These are phyloP conservation scores for Microbotryum lychnidis-dioicae DNA, from an alignment of 1,284 basidiomycete genomes.

Conservation along the genomic window DNA sequence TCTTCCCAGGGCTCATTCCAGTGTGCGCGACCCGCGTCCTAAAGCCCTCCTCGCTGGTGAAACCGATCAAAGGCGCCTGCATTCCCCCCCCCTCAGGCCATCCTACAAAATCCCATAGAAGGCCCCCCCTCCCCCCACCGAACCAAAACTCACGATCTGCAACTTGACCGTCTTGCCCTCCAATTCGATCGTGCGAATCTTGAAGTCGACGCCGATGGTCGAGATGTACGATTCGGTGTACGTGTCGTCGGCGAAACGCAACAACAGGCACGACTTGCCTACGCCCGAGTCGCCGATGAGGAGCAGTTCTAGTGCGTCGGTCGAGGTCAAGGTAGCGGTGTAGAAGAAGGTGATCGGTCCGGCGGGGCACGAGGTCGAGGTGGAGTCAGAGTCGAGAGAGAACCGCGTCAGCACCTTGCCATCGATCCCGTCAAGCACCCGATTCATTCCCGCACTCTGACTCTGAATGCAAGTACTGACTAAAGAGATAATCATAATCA, in stretches of 20 bases:
- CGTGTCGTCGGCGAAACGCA: conserved; percentile 46
- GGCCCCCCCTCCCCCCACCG: no score
- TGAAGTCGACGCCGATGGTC: conserved; percentile 72
- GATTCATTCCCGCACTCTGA: no score
- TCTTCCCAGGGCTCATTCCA: no score
- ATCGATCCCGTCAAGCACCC: no score
- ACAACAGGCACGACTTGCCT: conserved; percentile 59
- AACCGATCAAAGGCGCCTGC: no score
- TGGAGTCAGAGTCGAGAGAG: no score
- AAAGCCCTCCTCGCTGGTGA: no score
- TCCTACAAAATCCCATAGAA: no score
- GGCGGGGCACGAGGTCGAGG: neutral
- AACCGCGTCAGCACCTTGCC: neutral
- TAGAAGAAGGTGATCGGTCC: neutral
- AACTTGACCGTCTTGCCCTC: conserved; percentile 99
- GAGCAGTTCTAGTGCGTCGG: conserved; percentile 48
- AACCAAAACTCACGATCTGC: conserved; percentile 64
- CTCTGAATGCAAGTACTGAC: neutral
- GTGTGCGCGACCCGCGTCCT: no score
- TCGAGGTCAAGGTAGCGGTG: neutral
- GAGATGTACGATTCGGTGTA: conserved; percentile 47
- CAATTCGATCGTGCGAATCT: conserved; percentile 98
- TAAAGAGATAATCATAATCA: conserved; percentile 97
- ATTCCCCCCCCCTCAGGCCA: no score
- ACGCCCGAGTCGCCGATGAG: conserved; percentile 78